A percentile compares a stretch with the other conserved stretches of the same genome.
Evolutionary conservation across 164 flowering plant species (phyloP).

Genomic region (Macadamia tetraphylla): DNA sequence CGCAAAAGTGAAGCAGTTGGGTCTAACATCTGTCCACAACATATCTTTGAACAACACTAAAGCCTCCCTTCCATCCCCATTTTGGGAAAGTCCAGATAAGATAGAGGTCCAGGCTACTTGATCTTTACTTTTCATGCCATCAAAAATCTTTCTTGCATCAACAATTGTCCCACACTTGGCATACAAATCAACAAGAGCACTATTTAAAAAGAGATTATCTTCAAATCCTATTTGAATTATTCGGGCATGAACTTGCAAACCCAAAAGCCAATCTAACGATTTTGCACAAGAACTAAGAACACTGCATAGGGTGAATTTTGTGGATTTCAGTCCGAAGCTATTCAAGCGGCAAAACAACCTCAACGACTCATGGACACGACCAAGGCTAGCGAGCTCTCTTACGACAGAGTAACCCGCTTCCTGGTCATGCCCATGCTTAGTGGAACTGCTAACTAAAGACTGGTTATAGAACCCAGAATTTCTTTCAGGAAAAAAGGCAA

Average conservation of each 20-base stretch:
- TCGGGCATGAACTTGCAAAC: constrained; percentile 38
- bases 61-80: constrained; percentile 36
- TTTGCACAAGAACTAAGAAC: constrained; percentile 26
- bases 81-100: constrained; percentile 33
- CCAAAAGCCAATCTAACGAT: constrained; percentile 17
- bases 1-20: constrained; percentile 38
- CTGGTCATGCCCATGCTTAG: neutral
- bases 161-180: constrained; percentile 25
- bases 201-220: constrained; percentile 26
- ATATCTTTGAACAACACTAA: constrained; percentile 34
- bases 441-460: neutral
- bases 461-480: neutral
- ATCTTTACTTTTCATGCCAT: constrained; percentile 32
- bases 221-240: constrained; percentile 24
- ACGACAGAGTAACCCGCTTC: neutral
- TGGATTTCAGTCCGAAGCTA: constrained; percentile 12
- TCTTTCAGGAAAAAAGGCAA: neutral
- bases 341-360: constrained; percentile 17
- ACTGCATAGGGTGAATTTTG: constrained; percentile 22
- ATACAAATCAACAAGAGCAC: constrained; percentile 41
- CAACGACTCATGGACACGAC: constrained; percentile 18
- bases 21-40: constrained; percentile 24
- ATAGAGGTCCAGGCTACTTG: constrained; percentile 46
- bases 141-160: constrained; percentile 36
- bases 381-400: constrained; percentile 13